A percentile compares a stretch with the other conserved stretches of the same genome.
phyloP scores from a whole-genome alignment of 306 rosid species.

The Vigna unguiculata region DNA sequence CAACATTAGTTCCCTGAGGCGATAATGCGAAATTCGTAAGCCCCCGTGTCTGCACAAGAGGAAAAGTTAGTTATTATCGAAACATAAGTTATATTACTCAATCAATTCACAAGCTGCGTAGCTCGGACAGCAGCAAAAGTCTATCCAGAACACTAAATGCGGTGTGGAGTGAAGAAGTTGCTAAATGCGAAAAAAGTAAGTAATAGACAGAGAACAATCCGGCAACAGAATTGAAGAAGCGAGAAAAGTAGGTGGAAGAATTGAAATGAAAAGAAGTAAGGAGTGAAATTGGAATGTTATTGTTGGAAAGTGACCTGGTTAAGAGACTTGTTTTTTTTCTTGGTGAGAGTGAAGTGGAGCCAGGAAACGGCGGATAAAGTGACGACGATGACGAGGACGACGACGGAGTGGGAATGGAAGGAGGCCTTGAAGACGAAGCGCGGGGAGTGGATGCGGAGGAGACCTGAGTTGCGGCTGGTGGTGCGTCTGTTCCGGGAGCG shows the following conservation, averaged over 20 bases:
- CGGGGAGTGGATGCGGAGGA: conserved; percentile 54
- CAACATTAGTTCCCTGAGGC: conserved; percentile 58
- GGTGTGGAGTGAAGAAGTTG: neutral
- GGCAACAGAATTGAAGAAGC: neutral
- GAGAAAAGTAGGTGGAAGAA: neutral
- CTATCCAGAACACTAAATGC: neutral
- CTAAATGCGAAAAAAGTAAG: neutral
- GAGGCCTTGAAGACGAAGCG: conserved; percentile 67
- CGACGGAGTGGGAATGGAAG: conserved; percentile 55
- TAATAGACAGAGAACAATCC: neutral
- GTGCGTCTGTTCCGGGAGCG: conserved; percentile 46
- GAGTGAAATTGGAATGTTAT: neutral
- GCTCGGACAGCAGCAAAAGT: neutral
- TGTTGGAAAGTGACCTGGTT: conserved; percentile 51
- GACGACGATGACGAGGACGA: conserved; percentile 63
- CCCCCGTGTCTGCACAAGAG: conserved; percentile 51
- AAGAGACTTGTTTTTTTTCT: conserved; percentile 51
- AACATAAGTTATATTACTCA: neutral
- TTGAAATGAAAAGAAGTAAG: neutral
- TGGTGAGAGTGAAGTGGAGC: conserved; percentile 56
- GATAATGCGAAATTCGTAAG: conserved; percentile 61
- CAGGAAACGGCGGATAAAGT: conserved; percentile 77
- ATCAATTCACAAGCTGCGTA: conserved; percentile 14
- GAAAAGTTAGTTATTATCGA: conserved; percentile 9
- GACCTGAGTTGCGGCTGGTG: conserved; percentile 31